These are phyloP conservation scores for Effrenium voratum DNA, from an alignment of 73 alveolate genomes.

Conservation along the genomic window DNA sequence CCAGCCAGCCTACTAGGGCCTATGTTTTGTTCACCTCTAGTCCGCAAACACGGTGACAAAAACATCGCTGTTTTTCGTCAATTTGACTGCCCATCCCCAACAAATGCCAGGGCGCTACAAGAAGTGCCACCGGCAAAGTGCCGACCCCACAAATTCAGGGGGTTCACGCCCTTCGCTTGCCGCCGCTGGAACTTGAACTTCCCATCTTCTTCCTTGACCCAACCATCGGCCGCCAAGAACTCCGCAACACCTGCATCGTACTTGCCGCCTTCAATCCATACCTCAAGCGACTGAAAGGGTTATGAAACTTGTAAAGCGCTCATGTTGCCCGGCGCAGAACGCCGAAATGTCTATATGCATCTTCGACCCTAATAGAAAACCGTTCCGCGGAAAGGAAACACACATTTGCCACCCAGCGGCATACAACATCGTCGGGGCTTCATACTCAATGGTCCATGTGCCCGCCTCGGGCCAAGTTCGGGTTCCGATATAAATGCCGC, in stretches of 20 bases:
- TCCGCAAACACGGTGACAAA: neutral
- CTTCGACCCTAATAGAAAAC: no score
- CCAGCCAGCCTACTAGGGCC: neutral
- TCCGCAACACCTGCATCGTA: conserved; percentile 23
- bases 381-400: no score
- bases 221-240: conserved; percentile 5
- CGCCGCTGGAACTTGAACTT: conserved; percentile 12
- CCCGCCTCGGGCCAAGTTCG: conserved; percentile 64
- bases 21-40: neutral
- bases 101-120: neutral
- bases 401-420: no score
- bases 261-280: conserved; percentile 14
- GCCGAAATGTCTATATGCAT: no score
- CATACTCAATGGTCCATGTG: conserved; percentile 33
- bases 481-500: conserved; percentile 31
- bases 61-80: no score
- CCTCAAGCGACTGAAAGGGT: neutral
- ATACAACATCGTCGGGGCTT: conserved; percentile 48
- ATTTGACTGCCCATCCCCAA: no score
- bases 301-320: no score
- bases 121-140: conserved; percentile 46
- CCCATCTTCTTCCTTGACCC: neutral
- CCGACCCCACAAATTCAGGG: conserved; percentile 1
- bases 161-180: neutral
- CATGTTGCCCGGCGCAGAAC: no score